A percentile compares a stretch with the other conserved stretches of the same genome.
Conservation (phyloP, 139 green algal species). For the Diplosphaera chodatii region DNA sequence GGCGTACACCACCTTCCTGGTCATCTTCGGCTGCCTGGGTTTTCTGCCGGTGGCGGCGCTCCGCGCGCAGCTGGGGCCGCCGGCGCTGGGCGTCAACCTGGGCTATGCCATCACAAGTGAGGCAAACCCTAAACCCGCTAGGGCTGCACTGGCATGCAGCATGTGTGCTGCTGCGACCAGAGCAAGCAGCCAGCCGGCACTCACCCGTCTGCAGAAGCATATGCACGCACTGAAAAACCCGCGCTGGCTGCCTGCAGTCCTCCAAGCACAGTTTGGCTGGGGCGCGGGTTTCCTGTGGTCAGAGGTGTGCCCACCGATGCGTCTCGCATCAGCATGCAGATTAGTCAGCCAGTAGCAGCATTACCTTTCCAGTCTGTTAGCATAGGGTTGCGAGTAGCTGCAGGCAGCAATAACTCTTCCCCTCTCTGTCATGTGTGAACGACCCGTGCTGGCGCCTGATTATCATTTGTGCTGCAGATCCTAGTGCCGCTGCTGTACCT, state of each 20-base stretch:
- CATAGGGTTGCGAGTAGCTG: no score
- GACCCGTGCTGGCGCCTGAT: no score
- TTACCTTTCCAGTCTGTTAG: no score
- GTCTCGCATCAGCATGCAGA: no score
- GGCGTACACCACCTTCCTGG: slow-evolving; percentile 2
- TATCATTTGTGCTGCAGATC: background rate
- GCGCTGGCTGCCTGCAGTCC: background rate
- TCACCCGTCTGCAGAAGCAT: no score
- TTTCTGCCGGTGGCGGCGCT: background rate
- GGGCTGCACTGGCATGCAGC: no score
- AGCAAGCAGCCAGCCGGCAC: no score
- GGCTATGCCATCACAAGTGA: slow-evolving; percentile 7
- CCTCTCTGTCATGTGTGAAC: background rate
- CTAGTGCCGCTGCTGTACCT: background rate
- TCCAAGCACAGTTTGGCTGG: slow-evolving; percentile 7
- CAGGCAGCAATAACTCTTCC: background rate
- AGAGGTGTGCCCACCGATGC: background rate
- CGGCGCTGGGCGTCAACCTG: slow-evolving; percentile 12
- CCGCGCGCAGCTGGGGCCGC: slow-evolving; percentile 1
- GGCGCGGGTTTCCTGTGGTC: background rate
- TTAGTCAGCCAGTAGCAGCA: no score
- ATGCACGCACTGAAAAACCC: no score
- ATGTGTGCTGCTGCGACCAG: no score
- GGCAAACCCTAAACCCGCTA: background rate
- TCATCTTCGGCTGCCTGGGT: slow-evolving; percentile 1